phyloP scores from a whole-genome alignment of 106 monocot genomes.

The Amphibolis antarctica region DNA sequence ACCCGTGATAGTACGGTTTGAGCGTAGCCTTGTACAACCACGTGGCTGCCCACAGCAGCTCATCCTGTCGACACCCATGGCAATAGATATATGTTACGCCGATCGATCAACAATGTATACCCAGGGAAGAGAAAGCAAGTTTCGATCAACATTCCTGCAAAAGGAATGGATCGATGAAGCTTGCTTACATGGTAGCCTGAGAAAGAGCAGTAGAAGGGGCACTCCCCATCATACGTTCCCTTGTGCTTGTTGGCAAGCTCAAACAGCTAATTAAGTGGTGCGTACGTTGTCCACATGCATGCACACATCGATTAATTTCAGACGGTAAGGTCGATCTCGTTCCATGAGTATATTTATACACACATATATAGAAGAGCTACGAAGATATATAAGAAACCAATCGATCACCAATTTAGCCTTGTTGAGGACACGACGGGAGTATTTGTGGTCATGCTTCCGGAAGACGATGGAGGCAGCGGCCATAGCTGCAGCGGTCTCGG shows the following conservation, averaged over 20 bases:
- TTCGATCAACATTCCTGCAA: not conserved
- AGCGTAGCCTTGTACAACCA: constrained; percentile 77
- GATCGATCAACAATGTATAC: not conserved
- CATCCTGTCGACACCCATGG: constrained; percentile 41
- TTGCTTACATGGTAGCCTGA: constrained; percentile 70
- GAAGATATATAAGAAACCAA: not conserved
- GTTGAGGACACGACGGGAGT: constrained; percentile 66
- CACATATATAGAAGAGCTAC: too few species aligned
- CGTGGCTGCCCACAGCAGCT: constrained; percentile 81
- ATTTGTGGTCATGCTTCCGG: constrained; percentile 22
- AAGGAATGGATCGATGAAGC: too few species aligned
- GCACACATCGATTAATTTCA: too few species aligned
- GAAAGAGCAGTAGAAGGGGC: constrained; percentile 91
- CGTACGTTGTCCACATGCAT: too few species aligned
- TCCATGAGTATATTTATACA: too few species aligned
- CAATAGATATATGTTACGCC: not conserved
- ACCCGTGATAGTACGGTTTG: constrained; percentile 27
- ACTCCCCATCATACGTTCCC: constrained; percentile 85
- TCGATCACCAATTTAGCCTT: constrained; percentile 60
- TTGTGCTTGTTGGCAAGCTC: constrained; percentile 51
- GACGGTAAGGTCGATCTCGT: too few species aligned
- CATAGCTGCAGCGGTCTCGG: constrained; percentile 92
- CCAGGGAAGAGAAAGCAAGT: not conserved
- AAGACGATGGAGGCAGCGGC: constrained; percentile 86
- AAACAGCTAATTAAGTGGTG: constrained; percentile 56